These are phyloP conservation scores for Bertia moriformis DNA, from an alignment of 2,329 filamentous ascomycete genomes.

Conservation along the genomic window DNA sequence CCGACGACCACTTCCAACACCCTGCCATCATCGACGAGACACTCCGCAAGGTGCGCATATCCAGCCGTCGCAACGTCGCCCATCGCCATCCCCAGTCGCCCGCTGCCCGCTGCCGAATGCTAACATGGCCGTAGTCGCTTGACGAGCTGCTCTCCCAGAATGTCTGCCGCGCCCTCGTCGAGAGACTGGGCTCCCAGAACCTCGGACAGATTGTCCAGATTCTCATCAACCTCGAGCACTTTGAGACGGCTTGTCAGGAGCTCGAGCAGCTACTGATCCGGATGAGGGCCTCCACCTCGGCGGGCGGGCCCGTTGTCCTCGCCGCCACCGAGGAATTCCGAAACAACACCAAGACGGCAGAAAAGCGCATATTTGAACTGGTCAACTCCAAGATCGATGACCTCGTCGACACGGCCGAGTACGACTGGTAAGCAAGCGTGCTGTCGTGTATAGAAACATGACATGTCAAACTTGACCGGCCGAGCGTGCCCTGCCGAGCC, in stretches of 20 bases:
- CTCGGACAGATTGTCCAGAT: constrained; percentile 97
- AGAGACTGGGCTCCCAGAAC: constrained; percentile 81
- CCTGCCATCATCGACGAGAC: constrained; percentile 82
- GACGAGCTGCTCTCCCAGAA: constrained; percentile 87
- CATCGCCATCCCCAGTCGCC: no score
- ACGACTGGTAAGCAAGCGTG: constrained; percentile 56
- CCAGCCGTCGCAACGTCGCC: constrained; percentile 2
- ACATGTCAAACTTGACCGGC: constrained; percentile 19
- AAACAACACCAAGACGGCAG: constrained; percentile 84
- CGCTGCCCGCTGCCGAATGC: no score
- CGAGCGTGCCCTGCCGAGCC: constrained; percentile 4
- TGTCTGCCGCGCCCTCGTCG: constrained; percentile 79
- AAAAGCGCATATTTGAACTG: constrained; percentile 94
- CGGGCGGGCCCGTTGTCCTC: constrained; percentile 65
- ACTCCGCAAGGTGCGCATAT: constrained; percentile 49
- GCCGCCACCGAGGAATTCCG: constrained; percentile 75
- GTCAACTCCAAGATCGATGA: constrained; percentile 99
- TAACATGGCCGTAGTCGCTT: constrained; percentile 43
- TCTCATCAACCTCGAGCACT: constrained; percentile 91
- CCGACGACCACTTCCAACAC: constrained; percentile 88
- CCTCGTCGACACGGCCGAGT: constrained; percentile 89
- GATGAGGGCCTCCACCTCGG: constrained; percentile 68
- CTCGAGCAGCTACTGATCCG: constrained; percentile 75
- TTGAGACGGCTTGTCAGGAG: constrained; percentile 82
- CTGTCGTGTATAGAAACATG: constrained; percentile 4